A percentile compares a stretch with the other conserved stretches of the same genome.
Conservation (phyloP, 2,329 filamentous ascomycete genomes). For the Akanthomyces uredinophilus region DNA sequence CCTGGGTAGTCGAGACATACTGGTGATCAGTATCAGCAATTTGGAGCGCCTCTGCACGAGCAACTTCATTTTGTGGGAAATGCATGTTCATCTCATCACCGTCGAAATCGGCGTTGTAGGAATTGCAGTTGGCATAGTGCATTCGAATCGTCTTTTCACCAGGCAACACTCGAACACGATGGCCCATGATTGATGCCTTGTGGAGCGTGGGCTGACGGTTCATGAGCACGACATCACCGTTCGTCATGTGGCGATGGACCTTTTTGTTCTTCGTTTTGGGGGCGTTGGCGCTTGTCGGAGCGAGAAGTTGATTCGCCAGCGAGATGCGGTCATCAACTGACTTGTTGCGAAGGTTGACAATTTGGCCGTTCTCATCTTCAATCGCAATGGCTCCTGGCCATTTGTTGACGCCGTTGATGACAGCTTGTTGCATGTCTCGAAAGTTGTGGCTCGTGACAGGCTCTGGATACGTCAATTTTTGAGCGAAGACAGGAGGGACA, state of each 20-base stretch:
- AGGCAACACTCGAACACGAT: constrained; percentile 83
- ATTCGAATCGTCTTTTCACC: constrained; percentile 97
- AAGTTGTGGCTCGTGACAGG: constrained; percentile 97
- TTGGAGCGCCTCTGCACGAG: constrained; percentile 84
- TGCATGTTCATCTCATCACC: constrained; percentile 99
- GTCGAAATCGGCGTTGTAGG: constrained; percentile 98
- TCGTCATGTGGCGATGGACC: constrained; percentile 90
- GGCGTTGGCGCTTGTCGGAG: constrained; percentile 69
- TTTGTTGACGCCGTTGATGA: constrained; percentile 87
- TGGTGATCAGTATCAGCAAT: constrained; percentile 97
- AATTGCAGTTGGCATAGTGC: constrained; percentile 99
- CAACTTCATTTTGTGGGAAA: constrained; percentile 95
- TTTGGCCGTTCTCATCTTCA: constrained; percentile 90
- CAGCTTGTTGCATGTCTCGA: constrained; percentile 89
- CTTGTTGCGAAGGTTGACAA: constrained; percentile 83
- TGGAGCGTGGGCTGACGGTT: constrained; percentile 97
- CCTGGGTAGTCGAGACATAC: constrained; percentile 88
- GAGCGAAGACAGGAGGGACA: constrained; percentile 95
- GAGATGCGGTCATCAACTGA: constrained; percentile 82
- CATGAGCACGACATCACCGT: constrained; percentile 97
- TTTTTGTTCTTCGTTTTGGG: constrained; percentile 86
- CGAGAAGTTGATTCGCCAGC: constrained; percentile 86
- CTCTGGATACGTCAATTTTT: constrained; percentile 92
- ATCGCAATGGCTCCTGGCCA: constrained; percentile 95
- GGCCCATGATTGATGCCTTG: constrained; percentile 98